A percentile compares a stretch with the other conserved stretches of the same genome.
Evolutionary conservation across 441 rosid genomes (phyloP).

Genomic region (Erodium chrysanthum): DNA sequence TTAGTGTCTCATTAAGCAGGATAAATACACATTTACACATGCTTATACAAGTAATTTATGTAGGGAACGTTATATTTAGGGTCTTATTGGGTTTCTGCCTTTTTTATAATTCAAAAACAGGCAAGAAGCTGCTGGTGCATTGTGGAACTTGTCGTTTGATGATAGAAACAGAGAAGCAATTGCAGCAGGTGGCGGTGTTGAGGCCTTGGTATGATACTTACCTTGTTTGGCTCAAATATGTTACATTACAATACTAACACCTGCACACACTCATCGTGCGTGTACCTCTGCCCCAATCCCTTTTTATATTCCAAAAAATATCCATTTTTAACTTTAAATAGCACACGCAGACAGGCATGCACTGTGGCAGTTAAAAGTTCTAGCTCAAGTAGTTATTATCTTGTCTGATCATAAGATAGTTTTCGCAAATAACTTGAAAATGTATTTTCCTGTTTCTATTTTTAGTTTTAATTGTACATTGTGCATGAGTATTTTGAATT

Average conservation of each 20-base stretch:
- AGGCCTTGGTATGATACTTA: slow-evolving; percentile 70
- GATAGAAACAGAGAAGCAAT: slow-evolving; percentile 92
- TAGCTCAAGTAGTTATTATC: background rate
- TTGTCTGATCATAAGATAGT: background rate
- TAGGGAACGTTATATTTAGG: background rate
- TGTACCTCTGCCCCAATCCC: background rate
- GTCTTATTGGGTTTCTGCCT: background rate
- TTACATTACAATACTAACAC: background rate
- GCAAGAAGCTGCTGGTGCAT: slow-evolving; percentile 98
- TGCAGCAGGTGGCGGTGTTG: slow-evolving; percentile 89
- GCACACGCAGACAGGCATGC: background rate
- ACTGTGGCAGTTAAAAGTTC: background rate
- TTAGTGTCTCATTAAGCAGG: background rate
- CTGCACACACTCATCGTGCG: slow-evolving; percentile 2
- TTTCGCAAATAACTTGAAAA: background rate
- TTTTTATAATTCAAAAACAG: slow-evolving; percentile 26
- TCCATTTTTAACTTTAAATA: background rate
- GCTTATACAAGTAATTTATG: background rate
- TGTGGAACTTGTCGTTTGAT: slow-evolving; percentile 91
- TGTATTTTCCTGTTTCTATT: background rate
- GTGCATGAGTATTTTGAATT: background rate
- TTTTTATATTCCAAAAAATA: no score
- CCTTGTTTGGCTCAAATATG: background rate
- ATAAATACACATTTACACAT: background rate
- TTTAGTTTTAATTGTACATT: background rate